Evolutionary conservation across 345 rosid genomes (phyloP), one percentile per base, ranked within the genome.

Genomic region (Arabis hirsuta): DNA sequence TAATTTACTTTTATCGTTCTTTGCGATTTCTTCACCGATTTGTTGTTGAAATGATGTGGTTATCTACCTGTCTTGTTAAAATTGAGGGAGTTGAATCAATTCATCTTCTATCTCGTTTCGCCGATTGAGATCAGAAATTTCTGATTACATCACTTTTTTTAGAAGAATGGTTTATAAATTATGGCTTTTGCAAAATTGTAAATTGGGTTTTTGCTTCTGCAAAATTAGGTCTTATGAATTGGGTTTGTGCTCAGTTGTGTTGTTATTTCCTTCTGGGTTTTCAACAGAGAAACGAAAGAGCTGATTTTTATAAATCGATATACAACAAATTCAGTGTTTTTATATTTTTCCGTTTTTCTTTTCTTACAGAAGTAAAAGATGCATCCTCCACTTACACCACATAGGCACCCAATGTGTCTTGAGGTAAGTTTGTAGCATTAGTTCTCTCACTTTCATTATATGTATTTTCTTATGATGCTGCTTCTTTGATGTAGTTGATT

Each of bases 371-470:
- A 76, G 39, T 52, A 46, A 26, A 29, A 76, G 73, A 79, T 95
- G 99, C 99, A 91, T 85, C 99, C 97, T 80, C 99, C 96, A 20
- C 78, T 95, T 78, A 87, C 97, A 10, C 77, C 92, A 51, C 97
- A 95, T 55, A 81, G 88, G 67, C 99, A 95, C 64, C 99, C 96
- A 0, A 88, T 91, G 96, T 91, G 99, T 76, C 84, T 81, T 31
- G 88, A 95, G 42, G 99, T 95, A 55, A 86, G 93, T 82, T 71
- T 55, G 1, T 24, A 1, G 6, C 10, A 31, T 52, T 56, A 52
- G 27, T 29, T 27, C 47, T 59, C 20, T 39, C 9, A 5, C 20
- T 34, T 41, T 14, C 9, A 7, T 54, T 5, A 6, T 34, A 34
- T 29, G 16, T 59, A 6, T 14, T 27, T 16, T 16, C 16, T 16